phyloP scores from a whole-genome alignment of 345 rosid species.

The Arabis hirsuta region DNA sequence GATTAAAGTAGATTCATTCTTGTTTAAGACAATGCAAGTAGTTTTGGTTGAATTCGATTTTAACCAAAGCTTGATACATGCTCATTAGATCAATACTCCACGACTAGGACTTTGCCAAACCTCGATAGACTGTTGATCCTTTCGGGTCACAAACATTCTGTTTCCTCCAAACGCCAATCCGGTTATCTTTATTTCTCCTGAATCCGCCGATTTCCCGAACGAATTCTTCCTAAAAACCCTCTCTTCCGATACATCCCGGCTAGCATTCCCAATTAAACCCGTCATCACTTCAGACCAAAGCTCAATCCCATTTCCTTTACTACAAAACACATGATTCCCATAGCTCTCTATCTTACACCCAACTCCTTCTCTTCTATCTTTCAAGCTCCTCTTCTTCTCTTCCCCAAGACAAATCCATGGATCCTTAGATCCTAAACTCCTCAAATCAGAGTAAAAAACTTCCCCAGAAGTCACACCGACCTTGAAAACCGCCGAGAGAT shows the following conservation, averaged over 20 bases:
- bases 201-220: slow-evolving; percentile 59
- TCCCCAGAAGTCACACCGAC: slow-evolving; percentile 83
- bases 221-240: slow-evolving; percentile 77
- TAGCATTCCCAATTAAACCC: slow-evolving; percentile 42
- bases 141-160: slow-evolving; percentile 76
- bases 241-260: slow-evolving; percentile 48
- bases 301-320: slow-evolving; percentile 68
- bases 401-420: slow-evolving; percentile 78
- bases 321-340: slow-evolving; percentile 81
- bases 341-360: slow-evolving; percentile 80
- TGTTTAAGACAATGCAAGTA: background rate
- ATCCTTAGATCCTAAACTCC: slow-evolving; percentile 55
- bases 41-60: background rate
- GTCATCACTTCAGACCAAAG: slow-evolving; percentile 85
- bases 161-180: slow-evolving; percentile 81
- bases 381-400: slow-evolving; percentile 53
- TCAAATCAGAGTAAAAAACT: slow-evolving; percentile 65
- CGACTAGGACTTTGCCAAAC: slow-evolving; percentile 81
- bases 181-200: slow-evolving; percentile 64
- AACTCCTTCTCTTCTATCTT: slow-evolving; percentile 78
- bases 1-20: slow-evolving; percentile 9
- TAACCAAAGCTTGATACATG: background rate
- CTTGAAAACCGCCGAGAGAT: slow-evolving; percentile 67
- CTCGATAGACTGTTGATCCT: slow-evolving; percentile 76
- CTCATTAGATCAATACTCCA: slow-evolving; percentile 36